Percentiles rank a stretch among this genome's conserved stretches.
phyloP scores from a whole-genome alignment of 2,329 filamentous ascomycete genomes.

The Thyridium curvatum region DNA sequence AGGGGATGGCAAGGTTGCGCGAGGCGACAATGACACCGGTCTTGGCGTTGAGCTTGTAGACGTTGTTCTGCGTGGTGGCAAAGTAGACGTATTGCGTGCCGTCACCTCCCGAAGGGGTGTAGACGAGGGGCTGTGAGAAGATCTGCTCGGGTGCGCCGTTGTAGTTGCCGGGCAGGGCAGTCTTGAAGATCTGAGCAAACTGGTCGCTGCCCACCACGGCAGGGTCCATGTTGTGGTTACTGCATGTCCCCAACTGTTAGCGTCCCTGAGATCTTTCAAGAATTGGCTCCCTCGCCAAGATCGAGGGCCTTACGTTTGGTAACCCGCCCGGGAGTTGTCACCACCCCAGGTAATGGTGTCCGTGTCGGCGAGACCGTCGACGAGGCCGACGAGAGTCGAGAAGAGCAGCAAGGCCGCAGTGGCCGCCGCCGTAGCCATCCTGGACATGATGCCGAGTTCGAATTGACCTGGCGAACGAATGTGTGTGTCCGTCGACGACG shows the following conservation, averaged over 20 bases:
- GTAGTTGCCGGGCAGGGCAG: constrained; percentile 44
- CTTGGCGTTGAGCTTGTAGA: constrained; percentile 41
- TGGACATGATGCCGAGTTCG: constrained; percentile 6
- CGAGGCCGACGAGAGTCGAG: constrained; percentile 24
- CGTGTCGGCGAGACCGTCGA: constrained; percentile 31
- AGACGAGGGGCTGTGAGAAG: constrained; percentile 43
- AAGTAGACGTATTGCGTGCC: constrained; percentile 39
- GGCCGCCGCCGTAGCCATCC: constrained; percentile 1
- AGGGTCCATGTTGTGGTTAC: constrained; percentile 59
- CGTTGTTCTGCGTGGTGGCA: constrained; percentile 43
- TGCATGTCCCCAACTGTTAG: constrained; percentile 2
- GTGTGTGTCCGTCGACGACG: constrained; percentile 1
- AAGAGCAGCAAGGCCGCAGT: constrained; percentile 13
- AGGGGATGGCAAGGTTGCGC: constrained; percentile 37
- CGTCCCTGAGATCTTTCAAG: too few species aligned
- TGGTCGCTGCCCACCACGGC: constrained; percentile 46
- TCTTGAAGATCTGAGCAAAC: constrained; percentile 50
- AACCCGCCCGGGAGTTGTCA: constrained; percentile 46
- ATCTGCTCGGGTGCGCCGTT: constrained; percentile 43
- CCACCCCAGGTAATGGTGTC: constrained; percentile 56
- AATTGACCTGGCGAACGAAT: constrained; percentile 2
- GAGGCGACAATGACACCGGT: constrained; percentile 33
- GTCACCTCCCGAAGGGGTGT: constrained; percentile 28
- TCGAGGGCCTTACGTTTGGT: constrained; percentile 38
- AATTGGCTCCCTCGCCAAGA: background rate